Conservation (phyloP, 208 protist genomes). For the Wallacemonas sp. region DNA sequence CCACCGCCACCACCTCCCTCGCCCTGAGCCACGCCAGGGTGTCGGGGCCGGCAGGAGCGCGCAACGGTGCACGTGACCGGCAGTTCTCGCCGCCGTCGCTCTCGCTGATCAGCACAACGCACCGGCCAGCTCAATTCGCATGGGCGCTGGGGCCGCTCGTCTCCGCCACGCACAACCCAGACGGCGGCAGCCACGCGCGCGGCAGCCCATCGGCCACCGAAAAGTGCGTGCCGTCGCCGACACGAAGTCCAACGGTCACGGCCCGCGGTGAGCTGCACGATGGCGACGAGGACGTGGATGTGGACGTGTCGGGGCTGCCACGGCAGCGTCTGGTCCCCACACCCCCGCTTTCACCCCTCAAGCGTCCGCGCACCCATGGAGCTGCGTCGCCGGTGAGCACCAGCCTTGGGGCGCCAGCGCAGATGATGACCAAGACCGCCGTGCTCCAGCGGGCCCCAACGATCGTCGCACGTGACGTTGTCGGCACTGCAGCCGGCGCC, state of each 20-base stretch:
- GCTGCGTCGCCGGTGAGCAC: constrained; percentile 1
- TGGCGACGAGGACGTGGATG: background rate
- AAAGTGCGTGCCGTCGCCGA: constrained; percentile 6
- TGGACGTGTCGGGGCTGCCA: no score
- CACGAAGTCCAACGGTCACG: constrained; percentile 1
- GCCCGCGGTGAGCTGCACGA: background rate
- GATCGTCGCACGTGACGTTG: background rate
- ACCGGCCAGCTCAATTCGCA: constrained; percentile 35
- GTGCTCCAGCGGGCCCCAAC: constrained; percentile 4
- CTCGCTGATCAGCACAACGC: constrained; percentile 45
- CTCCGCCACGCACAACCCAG: background rate
- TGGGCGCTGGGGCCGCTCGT: constrained; percentile 3
- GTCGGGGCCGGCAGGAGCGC: background rate
- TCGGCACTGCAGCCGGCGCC: background rate
- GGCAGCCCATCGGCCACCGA: no score
- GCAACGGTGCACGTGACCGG: no score
- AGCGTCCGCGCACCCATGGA: background rate
- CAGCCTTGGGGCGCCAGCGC: background rate
- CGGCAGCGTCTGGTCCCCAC: no score
- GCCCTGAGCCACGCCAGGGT: background rate
- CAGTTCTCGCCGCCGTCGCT: constrained; percentile 24
- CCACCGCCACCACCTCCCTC: background rate
- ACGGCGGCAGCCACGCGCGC: background rate
- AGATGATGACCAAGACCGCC: constrained; percentile 12
- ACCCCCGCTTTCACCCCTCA: no score